These are phyloP conservation scores for Aquilaria yunnanensis DNA, from an alignment of 345 rosid genomes.

Conservation along the genomic window DNA sequence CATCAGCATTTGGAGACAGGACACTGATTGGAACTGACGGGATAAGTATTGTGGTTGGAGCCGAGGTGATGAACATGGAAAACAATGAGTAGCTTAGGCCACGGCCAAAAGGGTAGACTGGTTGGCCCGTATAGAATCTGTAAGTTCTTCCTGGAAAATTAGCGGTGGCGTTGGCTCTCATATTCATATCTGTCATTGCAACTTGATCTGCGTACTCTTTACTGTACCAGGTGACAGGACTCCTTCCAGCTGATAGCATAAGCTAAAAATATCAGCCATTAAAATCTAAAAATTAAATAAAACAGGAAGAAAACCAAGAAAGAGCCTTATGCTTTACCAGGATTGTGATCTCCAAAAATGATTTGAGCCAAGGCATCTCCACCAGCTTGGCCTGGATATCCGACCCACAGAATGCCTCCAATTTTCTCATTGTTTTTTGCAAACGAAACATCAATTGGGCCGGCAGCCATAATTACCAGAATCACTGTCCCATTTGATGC, in stretches of 20 bases:
- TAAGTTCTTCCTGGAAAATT: constrained; percentile 40
- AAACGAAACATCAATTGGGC: constrained; percentile 37
- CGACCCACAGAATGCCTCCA: constrained; percentile 40
- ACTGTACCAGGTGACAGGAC: constrained; percentile 38
- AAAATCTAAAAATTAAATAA: not conserved
- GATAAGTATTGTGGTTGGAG: constrained; percentile 19
- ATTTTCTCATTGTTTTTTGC: constrained; percentile 15
- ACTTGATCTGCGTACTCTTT: constrained; percentile 24
- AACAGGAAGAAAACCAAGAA: not conserved
- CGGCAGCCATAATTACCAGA: constrained; percentile 33
- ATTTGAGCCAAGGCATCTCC: constrained; percentile 38
- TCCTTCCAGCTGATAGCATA: constrained; percentile 26
- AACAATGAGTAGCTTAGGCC: constrained; percentile 42
- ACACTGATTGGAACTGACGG: not conserved
- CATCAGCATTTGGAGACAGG: not conserved
- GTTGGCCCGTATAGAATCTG: constrained; percentile 29
- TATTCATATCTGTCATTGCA: constrained; percentile 43
- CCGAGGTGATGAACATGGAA: constrained; percentile 21
- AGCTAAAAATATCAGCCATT: not conserved
- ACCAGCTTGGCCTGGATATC: constrained; percentile 47
- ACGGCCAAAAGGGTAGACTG: constrained; percentile 30
- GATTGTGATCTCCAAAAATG: constrained; percentile 32
- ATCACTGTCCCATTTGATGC: constrained; percentile 22
- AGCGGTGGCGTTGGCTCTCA: constrained; percentile 28
- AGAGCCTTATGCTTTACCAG: constrained; percentile 16